Evolutionary conservation across 23 red algal species (phyloP).

Genomic region (Cyanidioschyzon merolae): DNA sequence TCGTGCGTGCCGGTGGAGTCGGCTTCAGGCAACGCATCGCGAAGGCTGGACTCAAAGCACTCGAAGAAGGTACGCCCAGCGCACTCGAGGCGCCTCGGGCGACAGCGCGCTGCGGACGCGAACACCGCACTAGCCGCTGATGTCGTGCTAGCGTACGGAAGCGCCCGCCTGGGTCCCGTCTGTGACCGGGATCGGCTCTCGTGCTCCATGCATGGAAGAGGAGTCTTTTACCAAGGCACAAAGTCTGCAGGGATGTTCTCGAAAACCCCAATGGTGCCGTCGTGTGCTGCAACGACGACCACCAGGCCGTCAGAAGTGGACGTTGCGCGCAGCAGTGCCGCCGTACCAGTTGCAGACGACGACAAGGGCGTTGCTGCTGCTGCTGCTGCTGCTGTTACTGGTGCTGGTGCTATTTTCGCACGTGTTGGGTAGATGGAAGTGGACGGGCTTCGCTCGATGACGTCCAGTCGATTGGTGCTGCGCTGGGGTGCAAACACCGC

Average conservation of each 20-base stretch:
- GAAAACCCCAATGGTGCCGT: not conserved
- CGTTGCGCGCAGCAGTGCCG: not conserved
- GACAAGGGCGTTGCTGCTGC: not conserved
- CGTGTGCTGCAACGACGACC: not conserved
- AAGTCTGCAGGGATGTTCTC: not conserved
- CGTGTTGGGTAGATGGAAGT: not conserved
- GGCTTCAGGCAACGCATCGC: too few species aligned
- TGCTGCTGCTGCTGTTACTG: not conserved
- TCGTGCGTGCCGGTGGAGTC: too few species aligned
- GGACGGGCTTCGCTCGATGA: too few species aligned
- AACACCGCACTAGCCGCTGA: too few species aligned
- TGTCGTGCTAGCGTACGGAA: too few species aligned
- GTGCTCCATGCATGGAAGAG: not conserved
- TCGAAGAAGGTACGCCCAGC: not conserved
- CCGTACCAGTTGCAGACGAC: not conserved
- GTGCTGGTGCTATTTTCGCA: not conserved
- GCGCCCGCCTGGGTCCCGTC: not conserved
- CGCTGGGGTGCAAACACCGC: not conserved
- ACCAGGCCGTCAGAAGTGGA: not conserved
- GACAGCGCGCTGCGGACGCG: too few species aligned
- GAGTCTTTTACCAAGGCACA: not conserved
- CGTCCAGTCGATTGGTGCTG: not conserved
- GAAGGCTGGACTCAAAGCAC: not conserved
- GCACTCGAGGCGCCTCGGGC: not conserved
- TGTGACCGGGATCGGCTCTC: not conserved